phyloP scores from a whole-genome alignment of 768 basidiomycete genomes.

The Rhodotorula taiwanensis region DNA sequence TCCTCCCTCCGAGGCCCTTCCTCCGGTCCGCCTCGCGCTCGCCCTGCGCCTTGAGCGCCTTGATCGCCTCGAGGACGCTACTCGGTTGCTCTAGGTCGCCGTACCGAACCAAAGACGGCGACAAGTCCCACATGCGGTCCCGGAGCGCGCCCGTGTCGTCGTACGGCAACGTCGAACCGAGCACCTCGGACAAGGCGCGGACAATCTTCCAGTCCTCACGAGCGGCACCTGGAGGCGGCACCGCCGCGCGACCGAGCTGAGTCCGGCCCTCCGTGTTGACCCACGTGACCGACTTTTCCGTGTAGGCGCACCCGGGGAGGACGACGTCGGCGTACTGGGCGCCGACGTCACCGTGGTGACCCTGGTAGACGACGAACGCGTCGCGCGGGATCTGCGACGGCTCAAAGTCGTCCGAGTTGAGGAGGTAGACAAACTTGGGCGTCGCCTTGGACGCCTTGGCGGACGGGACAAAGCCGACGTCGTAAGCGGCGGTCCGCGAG shows the following conservation, averaged over 20 bases:
- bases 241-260: constrained; percentile 83
- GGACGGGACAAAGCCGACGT: constrained; percentile 85
- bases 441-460: constrained; percentile 63
- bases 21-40: constrained; percentile 12
- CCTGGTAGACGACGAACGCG: constrained; percentile 97
- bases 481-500: constrained; percentile 88
- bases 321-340: constrained; percentile 97
- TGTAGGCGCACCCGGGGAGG: constrained; percentile 86
- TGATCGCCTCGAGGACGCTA: constrained; percentile 29
- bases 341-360: constrained; percentile 94
- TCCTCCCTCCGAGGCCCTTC: constrained; percentile 18
- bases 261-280: constrained; percentile 93
- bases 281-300: constrained; percentile 85
- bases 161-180: constrained; percentile 70
- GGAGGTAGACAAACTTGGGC: constrained; percentile 92
- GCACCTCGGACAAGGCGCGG: constrained; percentile 77
- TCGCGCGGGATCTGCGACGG: constrained; percentile 77
- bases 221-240: constrained; percentile 86
- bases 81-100: constrained; percentile 73
- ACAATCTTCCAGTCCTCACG: constrained; percentile 62
- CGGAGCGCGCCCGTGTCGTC: constrained; percentile 75
- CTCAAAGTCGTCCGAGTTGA: constrained; percentile 91
- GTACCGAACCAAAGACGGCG: constrained; percentile 79
- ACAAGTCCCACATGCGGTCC: constrained; percentile 94
- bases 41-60: constrained; percentile 25